Conservation (phyloP, 2,329 filamentous ascomycete genomes). For the Aspergillus alliaceus region DNA sequence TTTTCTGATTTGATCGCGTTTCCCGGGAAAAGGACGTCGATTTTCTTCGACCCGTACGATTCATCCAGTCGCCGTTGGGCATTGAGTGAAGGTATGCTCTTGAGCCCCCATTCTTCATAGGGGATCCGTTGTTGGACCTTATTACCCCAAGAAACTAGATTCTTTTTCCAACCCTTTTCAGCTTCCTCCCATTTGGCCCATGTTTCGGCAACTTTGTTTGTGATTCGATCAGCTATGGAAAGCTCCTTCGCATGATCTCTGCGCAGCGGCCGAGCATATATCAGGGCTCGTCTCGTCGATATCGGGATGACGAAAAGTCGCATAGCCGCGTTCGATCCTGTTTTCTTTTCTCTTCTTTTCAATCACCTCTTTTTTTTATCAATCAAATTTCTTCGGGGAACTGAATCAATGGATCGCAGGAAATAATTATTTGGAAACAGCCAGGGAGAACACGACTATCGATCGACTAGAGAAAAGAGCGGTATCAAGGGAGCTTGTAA, state of each 20-base stretch:
- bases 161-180: conserved; percentile 82
- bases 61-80: conserved; percentile 64
- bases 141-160: conserved; percentile 84
- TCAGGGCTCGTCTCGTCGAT: conserved; percentile 82
- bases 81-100: conserved; percentile 84
- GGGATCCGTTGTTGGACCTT: conserved; percentile 81
- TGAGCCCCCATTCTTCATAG: conserved; percentile 96
- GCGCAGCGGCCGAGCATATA: conserved; percentile 82
- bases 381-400: conserved; percentile 2
- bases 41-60: conserved; percentile 65
- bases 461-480: conserved; percentile 19
- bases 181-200: conserved; percentile 89
- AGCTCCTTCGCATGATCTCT: conserved; percentile 55
- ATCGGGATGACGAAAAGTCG: conserved; percentile 91
- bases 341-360: background rate
- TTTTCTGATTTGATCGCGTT: conserved; percentile 65
- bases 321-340: conserved; percentile 56
- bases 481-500: conserved; percentile 15
- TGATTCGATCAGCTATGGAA: conserved; percentile 67
- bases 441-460: conserved; percentile 19
- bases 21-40: conserved; percentile 68
- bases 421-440: conserved; percentile 3
- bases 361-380: too few relatives aligned
- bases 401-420: background rate
- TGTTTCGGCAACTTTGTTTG: conserved; percentile 68